These are phyloP conservation scores for Pseudogymnoascus destructans DNA, from an alignment of 2,329 filamentous ascomycete species.

Conservation along the genomic window DNA sequence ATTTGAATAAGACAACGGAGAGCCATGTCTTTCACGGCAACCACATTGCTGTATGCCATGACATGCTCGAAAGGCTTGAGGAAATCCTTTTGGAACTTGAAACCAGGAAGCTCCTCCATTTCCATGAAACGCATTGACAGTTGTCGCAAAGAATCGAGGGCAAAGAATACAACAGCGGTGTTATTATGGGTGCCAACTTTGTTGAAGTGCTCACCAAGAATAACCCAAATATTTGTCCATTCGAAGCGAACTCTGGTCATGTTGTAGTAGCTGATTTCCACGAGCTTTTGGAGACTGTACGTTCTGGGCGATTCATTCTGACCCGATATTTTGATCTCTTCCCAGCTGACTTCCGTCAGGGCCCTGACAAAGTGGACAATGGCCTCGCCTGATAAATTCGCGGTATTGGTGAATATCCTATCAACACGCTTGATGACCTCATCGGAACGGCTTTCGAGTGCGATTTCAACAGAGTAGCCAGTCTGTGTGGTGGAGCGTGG, in stretches of 20 bases:
- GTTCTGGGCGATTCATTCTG: slow-evolving; percentile 91
- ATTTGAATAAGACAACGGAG: slow-evolving; percentile 94
- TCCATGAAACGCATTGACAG: slow-evolving; percentile 99
- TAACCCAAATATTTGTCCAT: slow-evolving; percentile 95
- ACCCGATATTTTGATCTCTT: slow-evolving; percentile 94
- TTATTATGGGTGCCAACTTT: slow-evolving; percentile 94
- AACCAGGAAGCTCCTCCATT: slow-evolving; percentile 90
- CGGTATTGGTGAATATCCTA: slow-evolving; percentile 92
- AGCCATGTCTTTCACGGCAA: slow-evolving; percentile 95
- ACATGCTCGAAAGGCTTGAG: slow-evolving; percentile 97
- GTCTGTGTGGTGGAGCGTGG: slow-evolving; percentile 37
- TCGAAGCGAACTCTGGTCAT: slow-evolving; percentile 98
- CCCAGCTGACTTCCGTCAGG: slow-evolving; percentile 93
- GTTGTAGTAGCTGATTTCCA: slow-evolving; percentile 99
- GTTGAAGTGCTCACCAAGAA: slow-evolving; percentile 97
- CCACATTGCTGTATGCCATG: slow-evolving; percentile 80
- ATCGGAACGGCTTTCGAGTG: slow-evolving; percentile 80
- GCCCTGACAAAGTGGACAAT: slow-evolving; percentile 93
- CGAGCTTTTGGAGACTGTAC: slow-evolving; percentile 94
- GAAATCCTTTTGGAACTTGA: slow-evolving; percentile 99
- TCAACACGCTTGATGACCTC: slow-evolving; percentile 90
- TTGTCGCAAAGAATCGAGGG: slow-evolving; percentile 86
- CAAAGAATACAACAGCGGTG: slow-evolving; percentile 94
- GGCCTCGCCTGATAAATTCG: slow-evolving; percentile 80
- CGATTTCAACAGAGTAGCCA: slow-evolving; percentile 62